A percentile compares a stretch with the other conserved stretches of the same genome.
phyloP scores from a whole-genome alignment of 2,329 filamentous ascomycete genomes.

The Penicillium freii region DNA sequence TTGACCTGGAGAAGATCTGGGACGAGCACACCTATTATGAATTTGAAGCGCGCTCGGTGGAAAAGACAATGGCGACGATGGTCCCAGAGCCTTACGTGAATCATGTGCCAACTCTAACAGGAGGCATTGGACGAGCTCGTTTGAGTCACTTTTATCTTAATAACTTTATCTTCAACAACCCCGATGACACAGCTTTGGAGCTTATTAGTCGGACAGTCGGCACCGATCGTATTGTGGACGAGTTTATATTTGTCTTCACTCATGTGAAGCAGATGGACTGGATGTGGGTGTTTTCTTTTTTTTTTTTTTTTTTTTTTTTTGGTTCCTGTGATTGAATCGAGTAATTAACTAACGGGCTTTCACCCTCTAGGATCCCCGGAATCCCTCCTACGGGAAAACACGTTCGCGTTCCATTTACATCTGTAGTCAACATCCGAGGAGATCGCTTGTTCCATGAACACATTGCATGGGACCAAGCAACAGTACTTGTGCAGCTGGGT shows the following conservation, averaged over 20 bases:
- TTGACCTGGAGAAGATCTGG: constrained; percentile 76
- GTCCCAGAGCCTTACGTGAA: constrained; percentile 77
- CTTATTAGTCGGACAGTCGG: constrained; percentile 70
- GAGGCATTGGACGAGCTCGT: constrained; percentile 64
- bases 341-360: neutral
- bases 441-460: constrained; percentile 69
- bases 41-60: constrained; percentile 66
- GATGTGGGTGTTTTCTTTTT: constrained; percentile 63
- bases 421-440: constrained; percentile 66
- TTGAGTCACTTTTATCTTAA: constrained; percentile 68
- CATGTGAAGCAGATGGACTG: constrained; percentile 65
- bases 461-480: constrained; percentile 68
- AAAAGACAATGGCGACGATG: constrained; percentile 78
- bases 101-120: constrained; percentile 68
- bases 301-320: too few relatives aligned
- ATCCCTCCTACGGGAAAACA: constrained; percentile 56
- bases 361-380: constrained; percentile 51
- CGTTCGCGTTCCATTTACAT: constrained; percentile 62
- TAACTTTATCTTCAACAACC: constrained; percentile 74
- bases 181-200: constrained; percentile 64
- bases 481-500: constrained; percentile 60
- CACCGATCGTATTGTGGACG: constrained; percentile 68
- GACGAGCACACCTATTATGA: constrained; percentile 73
- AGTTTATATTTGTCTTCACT: constrained; percentile 65
- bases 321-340: neutral